phyloP scores from a whole-genome alignment of 1,139 yeast genomes.

The Zygosaccharomyces sapae region DNA sequence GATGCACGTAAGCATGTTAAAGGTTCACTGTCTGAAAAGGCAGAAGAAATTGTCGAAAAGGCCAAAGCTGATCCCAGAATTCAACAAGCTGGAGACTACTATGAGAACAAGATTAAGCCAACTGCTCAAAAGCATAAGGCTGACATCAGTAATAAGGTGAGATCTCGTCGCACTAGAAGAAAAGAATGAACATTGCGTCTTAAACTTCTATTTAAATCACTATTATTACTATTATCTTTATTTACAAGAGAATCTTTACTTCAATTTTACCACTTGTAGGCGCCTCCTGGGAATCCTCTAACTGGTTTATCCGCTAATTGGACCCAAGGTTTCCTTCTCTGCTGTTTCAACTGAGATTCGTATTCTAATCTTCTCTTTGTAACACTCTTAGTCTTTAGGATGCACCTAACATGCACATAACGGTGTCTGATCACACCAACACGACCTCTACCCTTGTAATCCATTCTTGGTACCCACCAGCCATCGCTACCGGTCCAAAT shows the following conservation, averaged over 20 bases:
- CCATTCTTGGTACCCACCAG: conserved; percentile 63
- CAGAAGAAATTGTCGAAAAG: conserved; percentile 1
- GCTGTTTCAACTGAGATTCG: conserved; percentile 49
- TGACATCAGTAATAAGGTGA: conserved; percentile 14
- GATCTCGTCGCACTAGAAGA: conserved; percentile 5
- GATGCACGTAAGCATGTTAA: conserved; percentile 8
- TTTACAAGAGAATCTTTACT: conserved; percentile 11
- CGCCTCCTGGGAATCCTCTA: conserved; percentile 46
- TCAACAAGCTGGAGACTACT: background rate
- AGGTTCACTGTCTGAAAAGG: background rate
- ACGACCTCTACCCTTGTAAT: conserved; percentile 88
- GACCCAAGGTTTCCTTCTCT: conserved; percentile 45
- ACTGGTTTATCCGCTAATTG: conserved; percentile 42
- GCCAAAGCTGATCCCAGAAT: background rate
- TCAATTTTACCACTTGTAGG: conserved; percentile 46
- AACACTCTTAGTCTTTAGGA: conserved; percentile 58
- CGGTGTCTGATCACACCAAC: conserved; percentile 73
- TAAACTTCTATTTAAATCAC: background rate
- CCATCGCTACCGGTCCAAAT: conserved; percentile 96
- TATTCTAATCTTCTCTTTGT: conserved; percentile 58
- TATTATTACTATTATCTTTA: conserved; percentile 5
- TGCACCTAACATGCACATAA: conserved; percentile 74
- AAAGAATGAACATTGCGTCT: no score
- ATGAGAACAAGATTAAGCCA: conserved; percentile 2
- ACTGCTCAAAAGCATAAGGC: conserved; percentile 7